phyloP scores from a whole-genome alignment of 305 asterid genomes.

The Solanum hybrid region DNA sequence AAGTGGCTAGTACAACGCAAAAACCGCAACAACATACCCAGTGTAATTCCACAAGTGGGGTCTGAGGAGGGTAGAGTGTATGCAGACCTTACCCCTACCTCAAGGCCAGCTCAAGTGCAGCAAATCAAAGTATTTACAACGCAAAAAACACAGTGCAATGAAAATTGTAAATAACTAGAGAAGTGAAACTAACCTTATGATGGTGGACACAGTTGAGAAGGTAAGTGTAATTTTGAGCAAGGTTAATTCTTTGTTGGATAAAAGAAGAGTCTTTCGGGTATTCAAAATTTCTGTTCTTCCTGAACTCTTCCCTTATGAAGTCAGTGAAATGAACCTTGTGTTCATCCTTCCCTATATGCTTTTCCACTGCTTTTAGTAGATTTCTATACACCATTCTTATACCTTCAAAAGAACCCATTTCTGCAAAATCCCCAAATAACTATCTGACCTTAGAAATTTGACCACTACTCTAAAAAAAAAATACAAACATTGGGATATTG shows the following conservation, averaged over 20 bases:
- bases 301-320: slow-evolving; percentile 63
- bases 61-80: background rate
- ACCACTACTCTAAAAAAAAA: background rate
- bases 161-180: background rate
- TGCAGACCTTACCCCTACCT: background rate
- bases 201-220: slow-evolving; percentile 76
- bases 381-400: slow-evolving; percentile 36
- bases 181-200: slow-evolving; percentile 47
- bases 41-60: background rate
- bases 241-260: slow-evolving; percentile 41
- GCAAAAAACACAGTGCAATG: background rate
- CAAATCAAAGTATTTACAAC: background rate
- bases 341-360: slow-evolving; percentile 54
- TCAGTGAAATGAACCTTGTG: slow-evolving; percentile 53
- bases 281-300: slow-evolving; percentile 6
- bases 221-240: slow-evolving; percentile 56
- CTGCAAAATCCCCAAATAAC: background rate
- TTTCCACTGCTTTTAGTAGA: slow-evolving; percentile 60
- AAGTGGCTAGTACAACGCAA: background rate
- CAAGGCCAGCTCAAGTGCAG: background rate
- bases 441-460: background rate
- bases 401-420: background rate
- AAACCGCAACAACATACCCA: background rate
- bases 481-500: background rate
- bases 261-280: slow-evolving; percentile 12